Percentiles rank a stretch among this genome's conserved stretches.
Conservation (phyloP, 495 filamentous ascomycete genomes). For the Trichocladium uniseriatum region DNA sequence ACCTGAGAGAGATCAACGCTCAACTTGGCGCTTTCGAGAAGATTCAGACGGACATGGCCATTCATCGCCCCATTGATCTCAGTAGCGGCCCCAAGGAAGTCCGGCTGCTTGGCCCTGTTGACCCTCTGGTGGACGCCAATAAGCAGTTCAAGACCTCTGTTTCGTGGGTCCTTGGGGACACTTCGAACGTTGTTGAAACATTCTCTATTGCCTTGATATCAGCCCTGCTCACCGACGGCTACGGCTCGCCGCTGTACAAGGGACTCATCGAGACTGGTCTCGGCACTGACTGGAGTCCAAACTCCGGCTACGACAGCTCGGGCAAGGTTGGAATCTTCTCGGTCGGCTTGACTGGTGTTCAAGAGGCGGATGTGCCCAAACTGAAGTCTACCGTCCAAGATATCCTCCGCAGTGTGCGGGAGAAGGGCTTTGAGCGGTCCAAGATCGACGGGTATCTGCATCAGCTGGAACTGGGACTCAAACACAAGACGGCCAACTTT, state of each 20-base stretch:
- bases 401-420: constrained; percentile 53
- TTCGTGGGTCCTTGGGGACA: constrained; percentile 83
- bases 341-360: constrained; percentile 78
- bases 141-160: constrained; percentile 88
- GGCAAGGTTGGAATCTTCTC: constrained; percentile 75
- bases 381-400: constrained; percentile 63
- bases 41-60: constrained; percentile 57
- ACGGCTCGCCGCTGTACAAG: constrained; percentile 87
- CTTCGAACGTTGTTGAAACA: constrained; percentile 69
- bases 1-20: constrained; percentile 65
- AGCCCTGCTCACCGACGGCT: constrained; percentile 79
- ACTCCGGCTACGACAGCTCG: constrained; percentile 79
- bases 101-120: constrained; percentile 71
- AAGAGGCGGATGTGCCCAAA: constrained; percentile 63
- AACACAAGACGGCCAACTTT: constrained; percentile 92
- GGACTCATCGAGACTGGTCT: constrained; percentile 85
- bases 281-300: constrained; percentile 87
- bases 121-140: constrained; percentile 74
- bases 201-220: constrained; percentile 78
- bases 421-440: constrained; percentile 71
- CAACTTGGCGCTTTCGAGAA: constrained; percentile 62
- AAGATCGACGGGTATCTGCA: constrained; percentile 93
- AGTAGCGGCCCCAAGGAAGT: constrained; percentile 54
- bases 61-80: constrained; percentile 69
- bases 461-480: constrained; percentile 78